phyloP scores from a whole-genome alignment of 2,329 filamentous ascomycete genomes.

The Alternaria sp. region DNA sequence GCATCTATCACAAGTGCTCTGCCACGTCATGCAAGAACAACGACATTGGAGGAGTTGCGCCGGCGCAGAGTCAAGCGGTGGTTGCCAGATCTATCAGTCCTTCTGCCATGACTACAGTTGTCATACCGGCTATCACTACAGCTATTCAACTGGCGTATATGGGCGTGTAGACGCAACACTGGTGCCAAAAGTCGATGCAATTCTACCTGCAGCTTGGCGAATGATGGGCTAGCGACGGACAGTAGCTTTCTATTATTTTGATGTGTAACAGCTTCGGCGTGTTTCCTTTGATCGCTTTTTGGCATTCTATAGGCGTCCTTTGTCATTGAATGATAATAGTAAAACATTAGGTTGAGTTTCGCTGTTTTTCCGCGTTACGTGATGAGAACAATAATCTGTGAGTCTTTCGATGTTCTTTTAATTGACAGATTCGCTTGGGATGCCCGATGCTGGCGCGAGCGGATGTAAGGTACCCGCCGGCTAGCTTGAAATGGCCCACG shows the following conservation, averaged over 20 bases:
- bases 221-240: neutral
- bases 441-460: neutral
- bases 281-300: neutral
- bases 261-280: neutral
- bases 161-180: neutral
- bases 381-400: neutral
- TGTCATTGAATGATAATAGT: neutral
- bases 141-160: neutral
- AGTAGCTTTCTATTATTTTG: neutral
- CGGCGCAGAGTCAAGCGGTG: constrained; percentile 1
- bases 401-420: neutral
- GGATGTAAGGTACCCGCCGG: constrained; percentile 5
- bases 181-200: neutral
- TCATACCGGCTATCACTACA: neutral
- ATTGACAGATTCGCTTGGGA: neutral
- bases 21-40: constrained; percentile 16
- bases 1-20: constrained; percentile 32
- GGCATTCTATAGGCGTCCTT: neutral
- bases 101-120: neutral
- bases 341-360: neutral
- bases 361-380: neutral
- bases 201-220: neutral
- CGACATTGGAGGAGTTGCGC: constrained; percentile 8
- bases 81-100: neutral
- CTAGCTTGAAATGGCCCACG: neutral